These are phyloP conservation scores for Acer saccharum DNA, from an alignment of 345 rosid species.

Conservation along the genomic window DNA sequence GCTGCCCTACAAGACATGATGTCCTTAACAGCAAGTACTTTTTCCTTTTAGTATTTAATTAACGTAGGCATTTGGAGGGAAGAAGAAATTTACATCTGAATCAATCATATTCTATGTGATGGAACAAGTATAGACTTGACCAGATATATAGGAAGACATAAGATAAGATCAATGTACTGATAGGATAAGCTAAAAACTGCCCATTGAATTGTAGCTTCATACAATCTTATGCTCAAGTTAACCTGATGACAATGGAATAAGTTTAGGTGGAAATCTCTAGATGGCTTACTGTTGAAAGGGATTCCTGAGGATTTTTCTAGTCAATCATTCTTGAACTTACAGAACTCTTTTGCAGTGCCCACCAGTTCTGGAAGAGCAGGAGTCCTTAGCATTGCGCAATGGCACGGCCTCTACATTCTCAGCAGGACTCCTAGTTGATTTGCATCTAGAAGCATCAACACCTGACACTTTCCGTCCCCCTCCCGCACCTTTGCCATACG, in stretches of 20 bases:
- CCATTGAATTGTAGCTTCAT: not conserved
- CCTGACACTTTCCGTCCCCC: conserved; percentile 75
- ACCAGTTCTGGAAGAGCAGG: conserved; percentile 54
- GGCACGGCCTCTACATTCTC: conserved; percentile 43
- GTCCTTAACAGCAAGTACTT: not conserved
- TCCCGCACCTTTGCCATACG: conserved; percentile 74
- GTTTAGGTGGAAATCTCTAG: conserved; percentile 11
- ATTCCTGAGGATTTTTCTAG: not conserved
- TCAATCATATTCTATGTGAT: too few species aligned
- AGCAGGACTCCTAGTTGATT: conserved; percentile 62
- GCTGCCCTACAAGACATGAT: not conserved
- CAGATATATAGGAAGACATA: not conserved
- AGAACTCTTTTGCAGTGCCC: conserved; percentile 53
- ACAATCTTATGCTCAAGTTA: not conserved
- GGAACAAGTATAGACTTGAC: not conserved
- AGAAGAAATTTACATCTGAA: too few species aligned
- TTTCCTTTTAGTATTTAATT: too few species aligned
- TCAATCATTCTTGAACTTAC: conserved; percentile 19
- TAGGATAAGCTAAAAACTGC: not conserved
- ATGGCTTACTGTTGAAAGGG: not conserved
- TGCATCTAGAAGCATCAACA: conserved; percentile 57
- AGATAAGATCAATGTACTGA: not conserved
- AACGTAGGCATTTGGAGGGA: too few species aligned
- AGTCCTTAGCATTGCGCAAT: conserved; percentile 43
- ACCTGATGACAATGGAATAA: not conserved